Evolutionary conservation across 768 basidiomycete species (phyloP), one percentile per base, ranked within the genome.

Genomic region (Heimioporus sp.): DNA sequence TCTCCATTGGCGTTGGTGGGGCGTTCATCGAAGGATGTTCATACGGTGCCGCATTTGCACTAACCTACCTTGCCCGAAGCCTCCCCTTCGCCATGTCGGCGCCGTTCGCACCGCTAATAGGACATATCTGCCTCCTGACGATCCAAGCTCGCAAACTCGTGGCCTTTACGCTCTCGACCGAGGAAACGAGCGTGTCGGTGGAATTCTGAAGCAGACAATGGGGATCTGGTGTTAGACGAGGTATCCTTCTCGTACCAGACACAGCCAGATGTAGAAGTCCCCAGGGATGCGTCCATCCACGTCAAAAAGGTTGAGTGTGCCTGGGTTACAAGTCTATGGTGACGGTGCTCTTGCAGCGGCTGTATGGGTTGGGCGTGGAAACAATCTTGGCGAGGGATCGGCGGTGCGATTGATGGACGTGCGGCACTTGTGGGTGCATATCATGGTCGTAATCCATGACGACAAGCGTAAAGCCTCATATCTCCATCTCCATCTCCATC

Each of bases 301-400:
- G 76, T 98, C 60, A 61, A 66, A 1, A 76, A 86, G 2, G 91
- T 90, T 45, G 91, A 97, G 69, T 89, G 85, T 43, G 88, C 97
- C 20, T 95, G 6, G 91, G 83, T 12, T 95, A 96, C 43, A 98
- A 98, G 73, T 95, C 92, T 15, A 98, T 95, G 3, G 78, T 97
- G 52, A 86, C 90, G 0, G 77, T 87, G 0, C 77, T 98, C 6
- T 74, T 98, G 7, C 95, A 98, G 66, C 77, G 95, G 0, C 72
- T 98, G 12, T 98, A 97, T 73, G 88, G 93, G 58, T 94, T 94
- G 0, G 63, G 65, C 0, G 62, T 70, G 0, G 95, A 95, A 0
- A 61, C 62, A 2, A 82, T 98, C 59, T 69, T 73, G 11, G 68
- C 96, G 40, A 85, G 82, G 24, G 65, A 62, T 4, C 73, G 76